phyloP scores from a whole-genome alignment of 2,329 filamentous ascomycete genomes.

The Talaromyces sp. region DNA sequence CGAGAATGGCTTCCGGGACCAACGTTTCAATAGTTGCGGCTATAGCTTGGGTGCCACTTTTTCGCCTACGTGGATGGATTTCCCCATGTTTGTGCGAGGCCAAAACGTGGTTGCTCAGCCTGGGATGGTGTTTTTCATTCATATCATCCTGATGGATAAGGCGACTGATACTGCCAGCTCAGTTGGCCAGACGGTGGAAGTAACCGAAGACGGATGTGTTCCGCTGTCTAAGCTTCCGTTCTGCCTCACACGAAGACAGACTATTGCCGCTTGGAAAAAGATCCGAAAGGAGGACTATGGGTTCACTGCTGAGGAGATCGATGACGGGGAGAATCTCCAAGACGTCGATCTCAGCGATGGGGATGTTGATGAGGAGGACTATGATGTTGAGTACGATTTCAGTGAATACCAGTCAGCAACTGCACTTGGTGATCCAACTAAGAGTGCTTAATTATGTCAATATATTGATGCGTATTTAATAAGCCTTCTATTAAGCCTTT shows the following conservation, averaged over 20 bases:
- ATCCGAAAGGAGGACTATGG: conserved; percentile 30
- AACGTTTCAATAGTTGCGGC: conserved; percentile 26
- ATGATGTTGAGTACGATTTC: conserved; percentile 32
- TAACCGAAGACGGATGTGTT: conserved; percentile 27
- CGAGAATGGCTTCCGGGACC: conserved; percentile 27
- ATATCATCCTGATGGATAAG: conserved; percentile 33
- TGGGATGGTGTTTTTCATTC: conserved; percentile 32
- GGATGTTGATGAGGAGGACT: conserved; percentile 28
- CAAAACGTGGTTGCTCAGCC: conserved; percentile 15
- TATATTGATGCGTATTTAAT: background rate
- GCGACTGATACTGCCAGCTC: conserved; percentile 31
- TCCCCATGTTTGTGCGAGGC: conserved; percentile 8
- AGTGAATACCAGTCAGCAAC: conserved; percentile 24
- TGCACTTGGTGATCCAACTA: conserved; percentile 17
- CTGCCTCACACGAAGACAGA: conserved; percentile 28
- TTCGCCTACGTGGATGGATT: conserved; percentile 13
- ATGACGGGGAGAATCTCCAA: conserved; percentile 29
- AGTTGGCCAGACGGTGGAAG: conserved; percentile 22
- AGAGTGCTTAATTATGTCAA: conserved; percentile 11
- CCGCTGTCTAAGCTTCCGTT: conserved; percentile 30
- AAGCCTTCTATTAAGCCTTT: background rate
- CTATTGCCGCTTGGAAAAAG: conserved; percentile 32
- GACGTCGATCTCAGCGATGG: conserved; percentile 31
- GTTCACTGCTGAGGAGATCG: conserved; percentile 26
- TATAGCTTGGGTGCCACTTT: conserved; percentile 28